Conservation (phyloP, 768 basidiomycete genomes). For the Strobilomyces dryophilus region DNA sequence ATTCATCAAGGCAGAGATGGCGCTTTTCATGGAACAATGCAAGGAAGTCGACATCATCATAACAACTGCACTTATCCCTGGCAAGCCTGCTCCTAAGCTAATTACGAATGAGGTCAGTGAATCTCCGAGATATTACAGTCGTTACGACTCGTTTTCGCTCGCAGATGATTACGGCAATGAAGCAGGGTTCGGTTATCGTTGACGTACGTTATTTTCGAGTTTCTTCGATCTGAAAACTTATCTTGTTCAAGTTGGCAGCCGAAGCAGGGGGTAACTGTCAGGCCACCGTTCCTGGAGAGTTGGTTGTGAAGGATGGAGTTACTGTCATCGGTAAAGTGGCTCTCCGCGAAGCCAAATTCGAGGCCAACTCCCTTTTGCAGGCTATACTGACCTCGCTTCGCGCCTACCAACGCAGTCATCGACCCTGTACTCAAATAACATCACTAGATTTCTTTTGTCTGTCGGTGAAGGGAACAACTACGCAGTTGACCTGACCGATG, state of each 20-base stretch:
- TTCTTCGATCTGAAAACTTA: conserved; percentile 11
- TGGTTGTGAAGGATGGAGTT: conserved; percentile 68
- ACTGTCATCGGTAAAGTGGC: conserved; percentile 63
- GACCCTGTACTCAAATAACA: conserved; percentile 87
- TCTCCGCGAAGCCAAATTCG: background rate
- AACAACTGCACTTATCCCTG: conserved; percentile 85
- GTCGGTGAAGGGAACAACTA: conserved; percentile 64
- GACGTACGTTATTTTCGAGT: conserved; percentile 38
- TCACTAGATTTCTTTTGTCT: conserved; percentile 84
- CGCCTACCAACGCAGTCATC: conserved; percentile 86
- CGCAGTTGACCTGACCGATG: conserved; percentile 69
- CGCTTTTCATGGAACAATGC: conserved; percentile 81
- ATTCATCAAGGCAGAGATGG: conserved; percentile 86
- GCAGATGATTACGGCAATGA: conserved; percentile 85
- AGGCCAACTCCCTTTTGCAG: conserved; percentile 32
- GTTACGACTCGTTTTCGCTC: conserved; percentile 8
- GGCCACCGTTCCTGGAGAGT: conserved; percentile 73
- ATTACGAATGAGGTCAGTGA: conserved; percentile 60
- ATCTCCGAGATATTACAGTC: background rate
- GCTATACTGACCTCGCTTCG: conserved; percentile 84
- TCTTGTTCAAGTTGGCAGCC: conserved; percentile 46
- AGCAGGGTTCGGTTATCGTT: conserved; percentile 85
- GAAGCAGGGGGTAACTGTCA: conserved; percentile 91
- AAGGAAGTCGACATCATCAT: conserved; percentile 88
- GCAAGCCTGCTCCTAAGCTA: conserved; percentile 80